Base-by-base conservation (phyloP, 2,329 filamentous ascomycete genomes). In the Alternaria triticina region DNA sequence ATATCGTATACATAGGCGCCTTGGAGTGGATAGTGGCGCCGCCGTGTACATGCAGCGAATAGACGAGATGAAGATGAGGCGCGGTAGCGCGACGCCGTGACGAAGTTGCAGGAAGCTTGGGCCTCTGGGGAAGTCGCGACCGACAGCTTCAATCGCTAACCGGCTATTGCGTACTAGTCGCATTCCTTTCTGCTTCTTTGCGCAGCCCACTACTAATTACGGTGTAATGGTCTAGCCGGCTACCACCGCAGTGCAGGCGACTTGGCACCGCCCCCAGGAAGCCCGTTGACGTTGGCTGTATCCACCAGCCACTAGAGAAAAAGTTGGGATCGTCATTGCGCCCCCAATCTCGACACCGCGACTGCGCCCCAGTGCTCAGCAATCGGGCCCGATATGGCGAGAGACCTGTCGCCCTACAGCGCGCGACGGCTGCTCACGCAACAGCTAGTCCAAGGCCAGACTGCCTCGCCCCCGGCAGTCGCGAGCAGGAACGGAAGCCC, bases 381-480 rank as follows among this genome's bases (percentile, higher is more conserved):
- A 61, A 27, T 36, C 54, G 56, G 59, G 54, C 49, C 30, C 60
- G 66, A 33, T 57, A 74, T 74, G 71, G 62, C 69, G 28, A 72
- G 74, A 60, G 75, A 76, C 23, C 63, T 77, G 57, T 78, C 77
- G 43, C 74, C 75, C 22, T 76, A 70, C 65, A 78, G 76, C 61
- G 72, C 74, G 36, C 68, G 76, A 40, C 71, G 70, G 30, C 69
- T 76, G 46, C 58, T 78, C 60, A 78, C 71, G 28, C 67, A 74
- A 63, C 62, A 75, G 49, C 62, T 75, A 54, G 65, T 65, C 13
- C 69, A 65, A 44, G 69, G 54, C 22, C 67, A 61, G 56, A 59
- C 59, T 46, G 61, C 59, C 8, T 64, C 67, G 23, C 64, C 67
- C 13, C 72, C 69, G 23, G 51, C 61, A 46, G 62, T 70, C 54